Evolutionary conservation across 139 green algal genomes (phyloP).

Genomic region (Tetradesmus obliquus): DNA sequence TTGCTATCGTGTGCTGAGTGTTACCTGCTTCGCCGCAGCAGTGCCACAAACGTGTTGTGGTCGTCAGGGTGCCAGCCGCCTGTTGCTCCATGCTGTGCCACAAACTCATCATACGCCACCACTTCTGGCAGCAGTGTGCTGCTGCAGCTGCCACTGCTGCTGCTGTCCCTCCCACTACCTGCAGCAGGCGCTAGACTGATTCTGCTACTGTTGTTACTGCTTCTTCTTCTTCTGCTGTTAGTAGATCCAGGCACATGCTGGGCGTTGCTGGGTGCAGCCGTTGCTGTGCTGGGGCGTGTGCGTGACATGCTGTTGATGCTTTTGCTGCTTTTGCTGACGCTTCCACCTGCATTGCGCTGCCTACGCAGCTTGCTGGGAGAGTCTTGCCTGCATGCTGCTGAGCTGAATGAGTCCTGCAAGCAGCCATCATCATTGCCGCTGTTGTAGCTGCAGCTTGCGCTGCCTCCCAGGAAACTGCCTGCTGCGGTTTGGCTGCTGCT

Average conservation of each 20-base stretch:
- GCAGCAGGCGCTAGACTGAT: not conserved
- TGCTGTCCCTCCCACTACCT: not conserved
- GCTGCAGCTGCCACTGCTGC: not conserved
- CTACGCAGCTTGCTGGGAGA: not conserved
- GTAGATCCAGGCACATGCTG: not conserved
- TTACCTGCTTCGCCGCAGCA: slow-evolving; percentile 20
- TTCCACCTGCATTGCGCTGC: not conserved
- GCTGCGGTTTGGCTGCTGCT: not conserved
- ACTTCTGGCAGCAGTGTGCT: slow-evolving; percentile 26
- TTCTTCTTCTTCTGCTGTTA: slow-evolving; percentile 3
- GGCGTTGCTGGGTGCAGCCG: not conserved
- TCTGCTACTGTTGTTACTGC: not conserved
- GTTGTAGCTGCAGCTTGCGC: not conserved
- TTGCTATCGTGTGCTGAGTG: not conserved
- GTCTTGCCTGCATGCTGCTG: not conserved
- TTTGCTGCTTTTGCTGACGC: not conserved
- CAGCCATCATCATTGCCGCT: not conserved
- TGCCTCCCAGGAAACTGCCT: not conserved
- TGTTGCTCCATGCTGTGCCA: slow-evolving; percentile 12
- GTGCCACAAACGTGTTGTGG: slow-evolving; percentile 28
- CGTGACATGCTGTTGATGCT: not conserved
- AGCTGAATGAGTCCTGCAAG: not conserved
- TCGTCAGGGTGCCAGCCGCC: slow-evolving; percentile 40
- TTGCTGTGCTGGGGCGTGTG: not conserved
- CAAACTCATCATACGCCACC: slow-evolving; percentile 24